Conservation (phyloP, 495 filamentous ascomycete species). For the Neurospora sp. region DNA sequence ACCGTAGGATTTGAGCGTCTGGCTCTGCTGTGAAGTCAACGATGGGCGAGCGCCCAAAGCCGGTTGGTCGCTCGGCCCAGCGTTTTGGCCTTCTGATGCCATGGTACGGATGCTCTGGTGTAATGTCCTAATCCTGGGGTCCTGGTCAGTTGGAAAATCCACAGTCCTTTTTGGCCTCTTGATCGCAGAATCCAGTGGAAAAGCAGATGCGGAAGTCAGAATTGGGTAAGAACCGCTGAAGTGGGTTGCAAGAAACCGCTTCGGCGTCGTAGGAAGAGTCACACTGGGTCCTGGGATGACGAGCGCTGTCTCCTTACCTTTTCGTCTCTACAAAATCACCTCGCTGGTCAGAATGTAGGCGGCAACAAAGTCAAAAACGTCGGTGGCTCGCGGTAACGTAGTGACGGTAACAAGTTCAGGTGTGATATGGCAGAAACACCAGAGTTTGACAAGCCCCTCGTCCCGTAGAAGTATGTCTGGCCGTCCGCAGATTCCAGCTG, state of each 20-base stretch:
- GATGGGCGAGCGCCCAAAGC: neutral
- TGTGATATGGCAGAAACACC: neutral
- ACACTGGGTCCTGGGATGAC: neutral
- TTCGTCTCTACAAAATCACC: neutral
- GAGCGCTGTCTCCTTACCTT: neutral
- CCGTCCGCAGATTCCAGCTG: neutral
- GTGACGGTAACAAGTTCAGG: neutral
- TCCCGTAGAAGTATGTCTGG: neutral
- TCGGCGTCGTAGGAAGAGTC: neutral
- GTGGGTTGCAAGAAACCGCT: neutral
- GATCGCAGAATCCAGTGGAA: neutral
- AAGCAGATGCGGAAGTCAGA: neutral
- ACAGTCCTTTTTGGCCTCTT: neutral
- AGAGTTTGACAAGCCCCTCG: neutral
- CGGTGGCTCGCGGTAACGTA: neutral
- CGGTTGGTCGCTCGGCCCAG: neutral
- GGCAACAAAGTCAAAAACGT: neutral
- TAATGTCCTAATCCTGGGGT: neutral
- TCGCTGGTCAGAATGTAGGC: neutral
- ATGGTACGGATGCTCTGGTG: constrained; percentile 1
- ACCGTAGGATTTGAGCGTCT: constrained; percentile 8
- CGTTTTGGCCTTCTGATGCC: constrained; percentile 4
- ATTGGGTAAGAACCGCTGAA: neutral
- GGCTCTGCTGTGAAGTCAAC: neutral
- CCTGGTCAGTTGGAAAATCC: neutral